phyloP scores from a whole-genome alignment of 306 rosid species.

The Mucuna pruriens region DNA sequence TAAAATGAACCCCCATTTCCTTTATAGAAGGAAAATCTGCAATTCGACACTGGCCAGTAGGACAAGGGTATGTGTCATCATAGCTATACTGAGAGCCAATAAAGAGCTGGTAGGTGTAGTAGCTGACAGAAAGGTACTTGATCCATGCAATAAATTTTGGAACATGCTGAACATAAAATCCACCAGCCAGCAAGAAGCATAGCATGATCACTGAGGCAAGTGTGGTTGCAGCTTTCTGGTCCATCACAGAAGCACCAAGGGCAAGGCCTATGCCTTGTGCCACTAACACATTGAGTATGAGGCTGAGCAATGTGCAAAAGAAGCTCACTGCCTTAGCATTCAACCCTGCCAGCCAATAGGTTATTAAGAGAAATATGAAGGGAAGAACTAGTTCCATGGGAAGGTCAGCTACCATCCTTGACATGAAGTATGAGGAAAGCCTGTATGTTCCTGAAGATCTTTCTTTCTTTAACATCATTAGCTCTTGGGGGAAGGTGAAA shows the following conservation, averaged over 20 bases:
- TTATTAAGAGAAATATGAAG: conserved; percentile 49
- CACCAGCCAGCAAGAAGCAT: conserved; percentile 58
- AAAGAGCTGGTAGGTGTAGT: conserved; percentile 58
- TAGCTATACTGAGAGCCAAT: conserved; percentile 57
- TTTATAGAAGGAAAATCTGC: conserved; percentile 61
- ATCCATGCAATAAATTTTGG: conserved; percentile 68
- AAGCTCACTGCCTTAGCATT: conserved; percentile 38
- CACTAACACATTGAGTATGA: conserved; percentile 57
- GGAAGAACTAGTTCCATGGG: conserved; percentile 80
- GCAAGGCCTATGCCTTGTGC: conserved; percentile 79
- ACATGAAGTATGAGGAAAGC: conserved; percentile 73
- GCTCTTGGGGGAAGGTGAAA: conserved; percentile 71
- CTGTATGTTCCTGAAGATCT: conserved; percentile 74
- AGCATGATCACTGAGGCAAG: conserved; percentile 72
- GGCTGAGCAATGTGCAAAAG: conserved; percentile 40
- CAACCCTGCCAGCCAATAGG: conserved; percentile 69
- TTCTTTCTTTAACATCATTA: conserved; percentile 66
- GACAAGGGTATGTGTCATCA: conserved; percentile 59
- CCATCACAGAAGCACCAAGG: conserved; percentile 67
- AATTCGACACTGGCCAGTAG: conserved; percentile 33
- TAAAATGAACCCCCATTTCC: conserved; percentile 47
- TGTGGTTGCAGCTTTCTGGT: conserved; percentile 58
- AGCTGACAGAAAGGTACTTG: conserved; percentile 56
- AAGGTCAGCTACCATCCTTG: conserved; percentile 58
- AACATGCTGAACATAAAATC: conserved; percentile 66